phyloP scores from a whole-genome alignment of 2,329 filamentous ascomycete genomes.

The Fonsecaea nubica region DNA sequence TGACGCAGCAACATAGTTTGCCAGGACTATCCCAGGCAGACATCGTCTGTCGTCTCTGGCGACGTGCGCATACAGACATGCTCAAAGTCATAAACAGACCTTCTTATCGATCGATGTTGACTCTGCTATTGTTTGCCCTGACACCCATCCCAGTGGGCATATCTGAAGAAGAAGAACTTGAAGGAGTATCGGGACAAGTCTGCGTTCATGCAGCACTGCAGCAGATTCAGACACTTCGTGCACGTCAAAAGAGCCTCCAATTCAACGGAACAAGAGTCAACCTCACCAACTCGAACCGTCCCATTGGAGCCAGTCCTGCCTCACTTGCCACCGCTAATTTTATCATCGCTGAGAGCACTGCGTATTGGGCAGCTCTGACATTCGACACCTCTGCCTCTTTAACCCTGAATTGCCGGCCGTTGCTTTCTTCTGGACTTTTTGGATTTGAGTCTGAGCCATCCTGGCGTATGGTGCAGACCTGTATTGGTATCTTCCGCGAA shows the following conservation, averaged over 20 bases:
- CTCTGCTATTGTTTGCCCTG: constrained; percentile 50
- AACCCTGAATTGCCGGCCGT: constrained; percentile 49
- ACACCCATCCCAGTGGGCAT: constrained; percentile 51
- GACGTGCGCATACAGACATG: constrained; percentile 49
- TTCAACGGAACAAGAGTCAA: constrained; percentile 48
- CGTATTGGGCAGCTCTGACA: constrained; percentile 53
- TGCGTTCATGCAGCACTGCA: constrained; percentile 53
- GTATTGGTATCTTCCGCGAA: constrained; percentile 42
- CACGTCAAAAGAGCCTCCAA: constrained; percentile 49
- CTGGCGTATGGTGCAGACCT: constrained; percentile 42
- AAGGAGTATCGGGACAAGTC: constrained; percentile 50
- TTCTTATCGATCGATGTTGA: constrained; percentile 52
- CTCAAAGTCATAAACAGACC: constrained; percentile 52
- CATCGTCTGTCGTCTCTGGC: constrained; percentile 44
- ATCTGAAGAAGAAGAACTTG: constrained; percentile 51
- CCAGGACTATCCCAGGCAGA: constrained; percentile 28
- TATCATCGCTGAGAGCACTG: constrained; percentile 49
- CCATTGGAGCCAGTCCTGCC: constrained; percentile 35
- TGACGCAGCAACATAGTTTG: constrained; percentile 25
- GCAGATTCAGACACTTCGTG: constrained; percentile 51
- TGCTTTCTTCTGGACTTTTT: constrained; percentile 50
- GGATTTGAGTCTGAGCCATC: constrained; percentile 42
- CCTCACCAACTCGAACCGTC: constrained; percentile 19
- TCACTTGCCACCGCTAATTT: constrained; percentile 45
- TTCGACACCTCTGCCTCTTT: constrained; percentile 54